Conservation (phyloP, 306 rosid species). For the peach (Prunus persica) region Prunus_persica_NCBIv2 NC_034014.1:15228501-15229000, state of each 20-base stretch:
- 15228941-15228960: constrained; percentile 55
- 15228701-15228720: constrained; percentile 34
- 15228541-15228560: constrained; percentile 48
- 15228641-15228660: constrained; percentile 54
- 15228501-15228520: constrained; percentile 47
- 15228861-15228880: constrained; percentile 60
- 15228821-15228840: constrained; percentile 52
- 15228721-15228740: constrained; percentile 16
- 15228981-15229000: background rate
- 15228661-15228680: constrained; percentile 37
- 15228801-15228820: constrained; percentile 29
- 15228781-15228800: constrained; percentile 21
- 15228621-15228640: constrained; percentile 53
- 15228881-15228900: constrained; percentile 53
- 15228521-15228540: constrained; percentile 65
- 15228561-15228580: constrained; percentile 48
- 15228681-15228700: constrained; percentile 31
- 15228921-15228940: constrained; percentile 46
- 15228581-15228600: constrained; percentile 39
- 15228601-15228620: constrained; percentile 55
- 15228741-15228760: constrained; percentile 47
- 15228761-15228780: constrained; percentile 42
- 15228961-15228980: constrained; percentile 44
- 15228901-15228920: constrained; percentile 39
- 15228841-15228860: constrained; percentile 75